Evolutionary conservation across 1,284 basidiomycete species (phyloP).

Genomic region (Ganoderma multipileum): DNA sequence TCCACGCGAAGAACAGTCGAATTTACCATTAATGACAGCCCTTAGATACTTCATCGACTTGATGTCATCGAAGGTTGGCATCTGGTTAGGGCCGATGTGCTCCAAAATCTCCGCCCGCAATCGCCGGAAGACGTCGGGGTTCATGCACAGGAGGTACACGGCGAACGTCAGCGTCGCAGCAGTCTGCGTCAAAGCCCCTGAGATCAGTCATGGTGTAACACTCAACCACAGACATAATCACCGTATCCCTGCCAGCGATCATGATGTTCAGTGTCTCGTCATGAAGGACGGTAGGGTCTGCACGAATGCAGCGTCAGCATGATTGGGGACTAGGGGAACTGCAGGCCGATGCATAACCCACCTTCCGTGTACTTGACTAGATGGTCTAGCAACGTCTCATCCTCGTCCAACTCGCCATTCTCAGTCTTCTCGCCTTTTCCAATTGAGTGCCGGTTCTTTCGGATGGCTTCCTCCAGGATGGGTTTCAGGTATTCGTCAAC

Average conservation of each 20-base stretch:
- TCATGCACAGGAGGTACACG: slow-evolving; percentile 49
- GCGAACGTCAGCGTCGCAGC: slow-evolving; percentile 46
- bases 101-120: slow-evolving; percentile 50
- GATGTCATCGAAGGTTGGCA: slow-evolving; percentile 49
- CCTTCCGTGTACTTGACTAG: slow-evolving; percentile 43
- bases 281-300: slow-evolving; percentile 37
- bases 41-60: slow-evolving; percentile 46
- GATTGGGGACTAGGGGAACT: not conserved
- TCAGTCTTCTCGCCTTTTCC: slow-evolving; percentile 21
- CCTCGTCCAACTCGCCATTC: slow-evolving; percentile 31
- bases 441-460: slow-evolving; percentile 38
- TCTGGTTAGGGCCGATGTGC: slow-evolving; percentile 40
- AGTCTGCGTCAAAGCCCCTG: slow-evolving; percentile 35
- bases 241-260: slow-evolving; percentile 51
- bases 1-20: too few species aligned
- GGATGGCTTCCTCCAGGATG: slow-evolving; percentile 48
- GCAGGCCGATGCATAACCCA: slow-evolving; percentile 8
- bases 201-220: not conserved
- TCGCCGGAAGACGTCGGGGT: slow-evolving; percentile 44
- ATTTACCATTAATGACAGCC: slow-evolving; percentile 41
- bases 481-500: slow-evolving; percentile 41
- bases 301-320: not conserved
- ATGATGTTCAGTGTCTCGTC: slow-evolving; percentile 50
- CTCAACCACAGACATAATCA: slow-evolving; percentile 22
- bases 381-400: slow-evolving; percentile 47